Evolutionary conservation across 2,329 filamentous ascomycete genomes (phyloP).

Genomic region (Fusarium musae): DNA sequence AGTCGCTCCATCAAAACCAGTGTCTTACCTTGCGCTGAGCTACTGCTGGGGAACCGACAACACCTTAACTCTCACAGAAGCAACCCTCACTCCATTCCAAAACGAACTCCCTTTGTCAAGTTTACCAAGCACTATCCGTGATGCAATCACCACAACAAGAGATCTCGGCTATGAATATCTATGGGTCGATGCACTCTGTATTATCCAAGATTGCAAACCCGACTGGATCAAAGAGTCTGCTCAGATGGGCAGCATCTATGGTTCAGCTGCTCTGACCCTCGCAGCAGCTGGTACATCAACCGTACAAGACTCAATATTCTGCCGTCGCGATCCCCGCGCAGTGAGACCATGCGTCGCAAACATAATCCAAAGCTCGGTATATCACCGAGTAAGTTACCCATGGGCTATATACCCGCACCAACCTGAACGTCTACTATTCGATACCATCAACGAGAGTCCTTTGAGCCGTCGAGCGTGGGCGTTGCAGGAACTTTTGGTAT

Average conservation of each 20-base stretch:
- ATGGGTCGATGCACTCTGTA: conserved; percentile 6
- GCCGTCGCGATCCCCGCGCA: neutral
- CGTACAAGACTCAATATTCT: neutral
- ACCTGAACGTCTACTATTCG: neutral
- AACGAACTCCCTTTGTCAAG: accelerated
- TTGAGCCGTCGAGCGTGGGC: conserved; percentile 1
- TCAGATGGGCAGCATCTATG: neutral
- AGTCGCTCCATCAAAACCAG: accelerated
- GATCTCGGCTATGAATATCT: neutral
- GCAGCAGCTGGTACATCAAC: neutral
- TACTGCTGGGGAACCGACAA: neutral
- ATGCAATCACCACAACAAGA: neutral
- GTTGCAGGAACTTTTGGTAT: neutral
- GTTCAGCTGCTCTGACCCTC: neutral
- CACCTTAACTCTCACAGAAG: neutral
- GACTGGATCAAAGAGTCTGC: neutral
- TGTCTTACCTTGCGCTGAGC: neutral
- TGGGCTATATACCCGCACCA: conserved; percentile 9
- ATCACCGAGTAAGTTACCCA: neutral
- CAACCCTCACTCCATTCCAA: neutral
- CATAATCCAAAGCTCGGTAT: neutral
- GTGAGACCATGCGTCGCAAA: neutral
- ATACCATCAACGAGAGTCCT: neutral
- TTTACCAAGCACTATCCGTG: neutral
- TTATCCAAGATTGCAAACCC: neutral